A percentile compares a stretch with the other conserved stretches of the same genome.
Evolutionary conservation across 305 asterid genomes (phyloP).

Genomic region (Stenogyne calaminthoides): DNA sequence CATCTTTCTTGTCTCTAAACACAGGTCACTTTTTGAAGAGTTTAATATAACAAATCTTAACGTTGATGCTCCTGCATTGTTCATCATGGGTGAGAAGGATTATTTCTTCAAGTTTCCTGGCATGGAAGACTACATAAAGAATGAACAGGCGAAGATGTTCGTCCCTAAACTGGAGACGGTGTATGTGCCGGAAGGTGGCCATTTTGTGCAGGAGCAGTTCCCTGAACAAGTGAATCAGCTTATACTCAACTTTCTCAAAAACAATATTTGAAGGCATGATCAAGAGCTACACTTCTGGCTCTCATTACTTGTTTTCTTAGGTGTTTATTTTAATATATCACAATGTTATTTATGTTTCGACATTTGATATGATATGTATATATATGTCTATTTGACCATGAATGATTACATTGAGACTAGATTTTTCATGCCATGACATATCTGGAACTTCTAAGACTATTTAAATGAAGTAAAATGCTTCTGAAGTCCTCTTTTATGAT

Average conservation of each 20-base stretch:
- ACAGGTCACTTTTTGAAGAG: constrained; percentile 42
- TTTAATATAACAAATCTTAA: constrained; percentile 31
- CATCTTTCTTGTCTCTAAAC: background rate
- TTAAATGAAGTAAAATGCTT: background rate
- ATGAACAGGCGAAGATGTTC: constrained; percentile 42
- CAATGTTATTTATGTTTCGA: background rate
- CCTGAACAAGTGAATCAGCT: constrained; percentile 58
- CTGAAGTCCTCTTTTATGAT: background rate
- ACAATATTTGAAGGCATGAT: constrained; percentile 14
- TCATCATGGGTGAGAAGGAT: constrained; percentile 67
- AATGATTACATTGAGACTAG: background rate
- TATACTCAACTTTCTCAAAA: constrained; percentile 51
- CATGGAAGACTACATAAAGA: constrained; percentile 51
- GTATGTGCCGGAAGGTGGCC: constrained; percentile 62
- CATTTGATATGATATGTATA: background rate
- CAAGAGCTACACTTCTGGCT: background rate
- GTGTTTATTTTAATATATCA: background rate
- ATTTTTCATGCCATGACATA: background rate
- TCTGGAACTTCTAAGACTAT: background rate
- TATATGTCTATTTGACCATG: background rate
- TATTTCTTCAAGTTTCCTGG: constrained; percentile 56
- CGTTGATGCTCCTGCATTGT: constrained; percentile 52
- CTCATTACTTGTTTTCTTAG: background rate
- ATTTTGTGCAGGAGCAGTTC: constrained; percentile 82
- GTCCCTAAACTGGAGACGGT: constrained; percentile 61